These are phyloP conservation scores for Pythium scleroteichum DNA, from an alignment of 352 stramenopile species.

Conservation along the genomic window DNA sequence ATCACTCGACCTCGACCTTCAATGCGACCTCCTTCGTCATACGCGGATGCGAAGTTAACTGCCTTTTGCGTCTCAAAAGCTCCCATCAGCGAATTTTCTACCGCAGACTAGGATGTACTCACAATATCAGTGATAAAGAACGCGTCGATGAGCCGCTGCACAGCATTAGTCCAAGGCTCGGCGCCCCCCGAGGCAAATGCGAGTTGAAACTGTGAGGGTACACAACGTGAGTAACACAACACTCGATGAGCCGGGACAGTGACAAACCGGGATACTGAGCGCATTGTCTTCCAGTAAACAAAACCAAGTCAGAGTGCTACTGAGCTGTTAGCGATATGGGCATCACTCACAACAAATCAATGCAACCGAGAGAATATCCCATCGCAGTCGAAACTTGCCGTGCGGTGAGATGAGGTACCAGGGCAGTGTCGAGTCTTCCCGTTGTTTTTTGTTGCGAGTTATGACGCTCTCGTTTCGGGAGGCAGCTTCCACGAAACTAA, in stretches of 20 bases:
- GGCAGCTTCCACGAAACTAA: constrained; percentile 76
- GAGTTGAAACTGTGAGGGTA: constrained; percentile 61
- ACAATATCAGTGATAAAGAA: constrained; percentile 83
- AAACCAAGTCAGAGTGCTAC: background rate
- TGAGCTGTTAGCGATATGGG: background rate
- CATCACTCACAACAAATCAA: constrained; percentile 70
- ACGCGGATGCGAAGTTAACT: constrained; percentile 75
- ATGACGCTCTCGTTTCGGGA: constrained; percentile 85
- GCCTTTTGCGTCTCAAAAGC: no score
- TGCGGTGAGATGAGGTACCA: constrained; percentile 76
- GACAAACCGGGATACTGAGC: constrained; percentile 66
- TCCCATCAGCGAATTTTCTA: no score
- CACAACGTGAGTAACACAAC: background rate
- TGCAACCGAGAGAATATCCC: constrained; percentile 68
- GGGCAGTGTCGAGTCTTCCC: constrained; percentile 81
- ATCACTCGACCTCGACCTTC: constrained; percentile 49
- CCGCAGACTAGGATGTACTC: no score
- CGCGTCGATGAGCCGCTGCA: constrained; percentile 59
- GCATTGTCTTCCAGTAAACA: constrained; percentile 57
- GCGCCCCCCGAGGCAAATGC: constrained; percentile 40
- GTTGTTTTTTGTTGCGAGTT: constrained; percentile 83
- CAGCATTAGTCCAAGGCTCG: constrained; percentile 38
- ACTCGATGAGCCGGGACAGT: no score
- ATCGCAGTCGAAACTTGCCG: constrained; percentile 73
- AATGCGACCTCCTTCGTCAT: constrained; percentile 60